These are phyloP conservation scores for Centella asiatica DNA, from an alignment of 129 eudicot species.

Conservation along the genomic window DNA sequence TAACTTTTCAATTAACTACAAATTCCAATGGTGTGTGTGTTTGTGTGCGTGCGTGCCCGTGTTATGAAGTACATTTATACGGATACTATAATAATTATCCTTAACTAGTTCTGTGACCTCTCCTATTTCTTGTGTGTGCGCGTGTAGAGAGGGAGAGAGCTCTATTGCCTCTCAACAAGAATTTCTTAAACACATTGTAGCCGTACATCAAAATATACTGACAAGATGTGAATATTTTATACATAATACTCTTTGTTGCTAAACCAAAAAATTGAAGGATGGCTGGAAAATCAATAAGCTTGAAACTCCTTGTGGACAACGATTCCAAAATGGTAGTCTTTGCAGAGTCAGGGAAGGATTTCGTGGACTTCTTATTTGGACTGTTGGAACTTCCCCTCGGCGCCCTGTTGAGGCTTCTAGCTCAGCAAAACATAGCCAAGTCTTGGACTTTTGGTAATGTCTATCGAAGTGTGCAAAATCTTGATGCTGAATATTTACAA, in stretches of 20 bases:
- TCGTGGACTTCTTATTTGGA: slow-evolving; percentile 8
- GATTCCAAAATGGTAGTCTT: neutral
- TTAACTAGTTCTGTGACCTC: no score
- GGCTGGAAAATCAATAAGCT: neutral
- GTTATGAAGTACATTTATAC: no score
- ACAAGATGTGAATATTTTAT: no score
- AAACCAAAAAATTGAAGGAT: neutral
- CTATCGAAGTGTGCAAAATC: slow-evolving; percentile 1
- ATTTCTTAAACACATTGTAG: no score
- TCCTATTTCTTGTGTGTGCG: no score
- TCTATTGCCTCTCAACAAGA: no score
- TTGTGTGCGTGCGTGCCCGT: no score
- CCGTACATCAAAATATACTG: no score
- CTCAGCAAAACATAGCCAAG: neutral
- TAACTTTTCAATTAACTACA: no score
- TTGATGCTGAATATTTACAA: neutral
- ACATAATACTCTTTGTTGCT: neutral
- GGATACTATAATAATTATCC: no score
- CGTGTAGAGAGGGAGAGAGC: no score
- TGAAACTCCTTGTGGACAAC: slow-evolving; percentile 8
- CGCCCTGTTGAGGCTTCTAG: neutral
- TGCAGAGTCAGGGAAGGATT: slow-evolving; percentile 5
- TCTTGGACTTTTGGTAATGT: neutral
- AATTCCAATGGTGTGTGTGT: no score
- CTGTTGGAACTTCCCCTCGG: neutral